Conservation (phyloP, 257 asterid species). For the Marsdenia floribunda region DNA sequence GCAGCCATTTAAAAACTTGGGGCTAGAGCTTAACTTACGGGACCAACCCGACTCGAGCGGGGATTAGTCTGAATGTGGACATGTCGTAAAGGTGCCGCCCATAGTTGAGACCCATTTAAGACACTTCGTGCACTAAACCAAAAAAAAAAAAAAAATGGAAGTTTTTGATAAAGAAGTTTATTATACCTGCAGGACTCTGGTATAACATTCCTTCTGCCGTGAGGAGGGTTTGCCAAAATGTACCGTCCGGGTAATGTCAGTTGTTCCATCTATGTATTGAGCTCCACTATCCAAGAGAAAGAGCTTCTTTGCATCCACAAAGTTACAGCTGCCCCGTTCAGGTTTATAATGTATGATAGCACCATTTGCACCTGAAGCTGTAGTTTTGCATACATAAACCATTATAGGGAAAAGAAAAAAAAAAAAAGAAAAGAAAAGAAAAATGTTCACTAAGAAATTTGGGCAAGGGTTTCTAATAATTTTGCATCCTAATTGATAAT, state of each 20-base stretch:
- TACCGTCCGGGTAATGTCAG: slow-evolving; percentile 90
- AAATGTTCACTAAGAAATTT: not conserved
- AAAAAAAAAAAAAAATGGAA: too few relatives aligned
- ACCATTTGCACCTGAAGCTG: slow-evolving; percentile 98
- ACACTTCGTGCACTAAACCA: too few relatives aligned
- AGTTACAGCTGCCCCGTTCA: slow-evolving; percentile 65
- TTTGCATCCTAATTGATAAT: slow-evolving; percentile 1
- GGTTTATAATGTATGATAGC: slow-evolving; percentile 94
- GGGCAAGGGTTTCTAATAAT: not conserved
- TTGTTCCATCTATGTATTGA: slow-evolving; percentile 93
- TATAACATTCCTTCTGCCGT: slow-evolving; percentile 84
- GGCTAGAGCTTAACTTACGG: too few relatives aligned
- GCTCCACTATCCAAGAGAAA: slow-evolving; percentile 96
- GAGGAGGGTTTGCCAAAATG: slow-evolving; percentile 90
- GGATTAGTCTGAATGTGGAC: too few relatives aligned
- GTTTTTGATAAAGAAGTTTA: not conserved
- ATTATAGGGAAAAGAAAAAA: not conserved
- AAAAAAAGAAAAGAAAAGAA: not conserved
- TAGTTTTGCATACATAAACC: slow-evolving; percentile 9
- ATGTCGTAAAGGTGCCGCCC: too few relatives aligned
- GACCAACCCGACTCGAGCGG: too few relatives aligned
- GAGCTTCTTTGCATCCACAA: slow-evolving; percentile 68
- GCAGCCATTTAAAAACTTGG: too few relatives aligned
- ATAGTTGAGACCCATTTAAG: too few relatives aligned
- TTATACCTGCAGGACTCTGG: slow-evolving; percentile 85